A percentile compares a stretch with the other conserved stretches of the same genome.
Evolutionary conservation across 2,329 filamentous ascomycete genomes (phyloP).

Genomic region (Cadophora sp.): DNA sequence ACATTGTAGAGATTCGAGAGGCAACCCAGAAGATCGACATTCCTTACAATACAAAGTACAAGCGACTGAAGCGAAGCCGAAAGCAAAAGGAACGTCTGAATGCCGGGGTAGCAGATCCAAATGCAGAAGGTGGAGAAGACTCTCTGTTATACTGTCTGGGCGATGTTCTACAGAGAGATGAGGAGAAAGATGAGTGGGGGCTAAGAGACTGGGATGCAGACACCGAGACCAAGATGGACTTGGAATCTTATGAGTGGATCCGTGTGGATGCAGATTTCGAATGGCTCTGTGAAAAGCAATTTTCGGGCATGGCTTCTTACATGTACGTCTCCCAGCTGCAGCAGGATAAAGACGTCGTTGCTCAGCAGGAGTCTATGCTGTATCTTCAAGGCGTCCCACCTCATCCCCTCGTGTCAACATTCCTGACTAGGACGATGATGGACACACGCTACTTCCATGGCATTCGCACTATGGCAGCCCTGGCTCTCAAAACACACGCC

Average conservation of each 20-base stretch:
- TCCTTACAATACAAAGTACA: conserved; percentile 99
- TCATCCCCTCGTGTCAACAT: conserved; percentile 85
- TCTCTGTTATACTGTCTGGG: conserved; percentile 90
- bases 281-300: conserved; percentile 87
- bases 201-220: conserved; percentile 89
- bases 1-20: conserved; percentile 95
- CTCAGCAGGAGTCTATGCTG: conserved; percentile 79
- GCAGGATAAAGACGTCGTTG: conserved; percentile 95
- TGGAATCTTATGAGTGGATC: conserved; percentile 98
- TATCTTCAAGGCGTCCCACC: conserved; percentile 71
- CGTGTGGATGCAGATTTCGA: conserved; percentile 98
- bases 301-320: conserved; percentile 84
- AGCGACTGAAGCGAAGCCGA: conserved; percentile 88
- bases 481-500: conserved; percentile 78
- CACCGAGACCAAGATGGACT: conserved; percentile 89
- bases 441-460: conserved; percentile 94
- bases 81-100: conserved; percentile 80
- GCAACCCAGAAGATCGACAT: conserved; percentile 88
- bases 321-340: conserved; percentile 99
- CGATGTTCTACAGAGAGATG: conserved; percentile 82
- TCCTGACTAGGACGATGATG: conserved; percentile 87
- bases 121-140: conserved; percentile 74
- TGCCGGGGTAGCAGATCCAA: conserved; percentile 65
- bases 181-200: conserved; percentile 84
- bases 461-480: conserved; percentile 84